Evolutionary conservation across 2,329 filamentous ascomycete species (phyloP).

Genomic region (Calonectria crousiana): DNA sequence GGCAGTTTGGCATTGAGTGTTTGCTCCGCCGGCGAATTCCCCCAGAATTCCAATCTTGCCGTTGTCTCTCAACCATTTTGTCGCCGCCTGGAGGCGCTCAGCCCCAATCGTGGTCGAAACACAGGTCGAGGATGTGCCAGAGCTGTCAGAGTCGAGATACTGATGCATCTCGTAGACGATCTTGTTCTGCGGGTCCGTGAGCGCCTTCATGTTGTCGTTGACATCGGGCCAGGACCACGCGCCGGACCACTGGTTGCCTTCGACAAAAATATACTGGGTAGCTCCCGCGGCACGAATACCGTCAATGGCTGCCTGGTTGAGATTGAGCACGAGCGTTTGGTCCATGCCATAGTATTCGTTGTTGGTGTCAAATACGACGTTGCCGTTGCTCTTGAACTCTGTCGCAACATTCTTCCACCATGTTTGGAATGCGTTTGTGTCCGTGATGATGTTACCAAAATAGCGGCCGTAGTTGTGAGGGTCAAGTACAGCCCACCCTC

Average conservation of each 20-base stretch:
- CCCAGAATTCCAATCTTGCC: slow-evolving; percentile 67
- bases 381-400: slow-evolving; percentile 64
- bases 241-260: slow-evolving; percentile 68
- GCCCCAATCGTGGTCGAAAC: slow-evolving; percentile 63
- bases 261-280: slow-evolving; percentile 68
- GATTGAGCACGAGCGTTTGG: slow-evolving; percentile 67
- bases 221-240: slow-evolving; percentile 61
- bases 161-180: slow-evolving; percentile 71
- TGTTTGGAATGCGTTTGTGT: slow-evolving; percentile 47
- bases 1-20: slow-evolving; percentile 64
- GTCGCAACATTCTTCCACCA: slow-evolving; percentile 49
- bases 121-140: slow-evolving; percentile 61
- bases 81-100: slow-evolving; percentile 63
- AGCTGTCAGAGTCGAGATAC: slow-evolving; percentile 68
- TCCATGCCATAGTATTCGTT: slow-evolving; percentile 76
- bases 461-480: slow-evolving; percentile 73
- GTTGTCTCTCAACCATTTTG: slow-evolving; percentile 67
- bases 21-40: slow-evolving; percentile 68
- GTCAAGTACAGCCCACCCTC: slow-evolving; percentile 66
- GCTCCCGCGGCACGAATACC: slow-evolving; percentile 72
- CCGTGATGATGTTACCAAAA: slow-evolving; percentile 65
- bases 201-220: slow-evolving; percentile 54
- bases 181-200: slow-evolving; percentile 63
- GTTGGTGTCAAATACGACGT: slow-evolving; percentile 75
- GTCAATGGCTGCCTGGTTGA: slow-evolving; percentile 75